These are phyloP conservation scores for Wickerhamomyces kurtzmanii DNA, from an alignment of 805 yeast genomes.

Conservation along the genomic window DNA sequence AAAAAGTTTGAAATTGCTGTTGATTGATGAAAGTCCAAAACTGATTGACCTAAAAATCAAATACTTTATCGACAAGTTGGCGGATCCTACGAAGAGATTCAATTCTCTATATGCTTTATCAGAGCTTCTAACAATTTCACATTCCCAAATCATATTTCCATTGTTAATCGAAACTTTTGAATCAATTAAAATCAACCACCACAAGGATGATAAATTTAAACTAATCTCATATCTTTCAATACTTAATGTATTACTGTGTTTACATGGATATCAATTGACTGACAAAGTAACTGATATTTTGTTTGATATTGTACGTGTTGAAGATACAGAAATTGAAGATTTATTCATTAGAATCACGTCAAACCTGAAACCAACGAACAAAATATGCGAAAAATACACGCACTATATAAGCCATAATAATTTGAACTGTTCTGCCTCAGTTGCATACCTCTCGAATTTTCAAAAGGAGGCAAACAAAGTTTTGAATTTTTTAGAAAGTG, in stretches of 20 bases:
- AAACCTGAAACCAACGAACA: conserved; percentile 3
- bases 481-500: conserved; percentile 9
- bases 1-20: conserved; percentile 18
- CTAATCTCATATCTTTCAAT: conserved; percentile 16
- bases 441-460: conserved; percentile 18
- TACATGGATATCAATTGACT: conserved; percentile 1
- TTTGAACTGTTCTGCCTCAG: conserved; percentile 23
- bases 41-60: conserved; percentile 1
- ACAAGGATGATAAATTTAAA: conserved; percentile 10
- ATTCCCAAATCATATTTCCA: conserved; percentile 2
- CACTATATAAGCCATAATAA: conserved; percentile 30
- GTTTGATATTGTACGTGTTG: conserved; percentile 12
- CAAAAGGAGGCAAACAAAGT: conserved; percentile 4
- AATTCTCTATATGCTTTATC: conserved; percentile 14
- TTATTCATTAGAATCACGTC: conserved; percentile 6
- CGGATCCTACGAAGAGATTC: conserved; percentile 5
- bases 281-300: conserved; percentile 7
- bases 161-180: conserved; percentile 1
- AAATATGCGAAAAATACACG: conserved; percentile 19
- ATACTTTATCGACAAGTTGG: conserved; percentile 3
- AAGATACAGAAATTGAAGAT: conserved; percentile 5
- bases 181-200: conserved; percentile 11
- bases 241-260: conserved; percentile 5
- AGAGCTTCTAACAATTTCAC: conserved; percentile 7
- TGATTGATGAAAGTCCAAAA: not conserved